A percentile compares a stretch with the other conserved stretches of the same genome.
These are phyloP conservation scores for Sextonia rubra DNA, from an alignment of 164 flowering plant species.

Conservation along the genomic window DNA sequence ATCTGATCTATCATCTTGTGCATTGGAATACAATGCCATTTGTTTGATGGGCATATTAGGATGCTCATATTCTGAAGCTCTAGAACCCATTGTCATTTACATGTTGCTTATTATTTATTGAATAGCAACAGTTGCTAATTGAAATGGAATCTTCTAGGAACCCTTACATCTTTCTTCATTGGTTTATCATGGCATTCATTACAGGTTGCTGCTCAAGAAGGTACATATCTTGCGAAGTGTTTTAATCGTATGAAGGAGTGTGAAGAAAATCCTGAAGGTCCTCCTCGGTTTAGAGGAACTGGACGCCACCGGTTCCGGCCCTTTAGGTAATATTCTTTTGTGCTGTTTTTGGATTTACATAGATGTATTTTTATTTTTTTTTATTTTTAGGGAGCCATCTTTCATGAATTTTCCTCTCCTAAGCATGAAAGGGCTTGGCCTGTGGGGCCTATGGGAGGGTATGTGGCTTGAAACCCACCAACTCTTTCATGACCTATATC, in stretches of 20 bases:
- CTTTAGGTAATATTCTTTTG: slow-evolving; percentile 43
- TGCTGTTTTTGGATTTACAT: background rate
- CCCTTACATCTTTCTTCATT: background rate
- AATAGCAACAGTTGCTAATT: background rate
- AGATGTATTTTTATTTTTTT: background rate
- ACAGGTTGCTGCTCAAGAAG: slow-evolving; percentile 92
- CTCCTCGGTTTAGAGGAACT: slow-evolving; percentile 58
- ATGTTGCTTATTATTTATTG: background rate
- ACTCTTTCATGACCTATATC: no score
- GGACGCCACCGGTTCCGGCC: slow-evolving; percentile 84
- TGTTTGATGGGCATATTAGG: background rate
- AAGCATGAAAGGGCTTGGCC: no score
- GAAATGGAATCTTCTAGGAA: background rate
- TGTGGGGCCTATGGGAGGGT: no score
- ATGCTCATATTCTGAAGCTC: background rate
- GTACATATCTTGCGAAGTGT: slow-evolving; percentile 69
- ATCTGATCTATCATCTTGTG: background rate
- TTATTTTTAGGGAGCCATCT: background rate
- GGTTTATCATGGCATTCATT: background rate
- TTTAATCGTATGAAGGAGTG: slow-evolving; percentile 76
- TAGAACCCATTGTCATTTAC: background rate
- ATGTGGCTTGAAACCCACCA: no score
- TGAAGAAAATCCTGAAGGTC: slow-evolving; percentile 76
- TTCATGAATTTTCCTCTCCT: no score
- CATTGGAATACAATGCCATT: background rate